phyloP scores from a whole-genome alignment of 345 rosid species.

The Rhizophora mangle region DNA sequence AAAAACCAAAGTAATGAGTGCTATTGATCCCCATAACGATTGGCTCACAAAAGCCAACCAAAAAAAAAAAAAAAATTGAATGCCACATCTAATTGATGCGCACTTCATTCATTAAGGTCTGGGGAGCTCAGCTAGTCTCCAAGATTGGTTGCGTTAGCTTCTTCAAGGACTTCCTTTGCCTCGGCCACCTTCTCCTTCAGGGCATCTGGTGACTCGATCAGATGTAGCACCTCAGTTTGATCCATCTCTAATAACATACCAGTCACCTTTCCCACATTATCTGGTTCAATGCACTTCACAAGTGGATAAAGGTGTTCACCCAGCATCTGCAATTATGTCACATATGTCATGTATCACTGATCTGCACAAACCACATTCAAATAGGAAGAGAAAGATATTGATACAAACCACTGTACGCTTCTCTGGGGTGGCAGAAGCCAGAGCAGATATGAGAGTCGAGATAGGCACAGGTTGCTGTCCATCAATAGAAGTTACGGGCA shows the following conservation, averaged over 20 bases:
- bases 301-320: slow-evolving; percentile 75
- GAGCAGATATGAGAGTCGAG: slow-evolving; percentile 52
- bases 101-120: slow-evolving; percentile 25
- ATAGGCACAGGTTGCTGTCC: slow-evolving; percentile 26
- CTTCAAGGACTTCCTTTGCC: slow-evolving; percentile 60
- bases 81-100: not conserved
- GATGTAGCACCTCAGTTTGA: slow-evolving; percentile 62
- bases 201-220: slow-evolving; percentile 68
- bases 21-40: slow-evolving; percentile 14
- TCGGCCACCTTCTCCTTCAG: slow-evolving; percentile 61
- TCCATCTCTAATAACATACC: slow-evolving; percentile 87
- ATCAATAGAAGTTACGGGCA: slow-evolving; percentile 29
- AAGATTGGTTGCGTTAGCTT: slow-evolving; percentile 27
- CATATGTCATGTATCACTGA: not conserved
- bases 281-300: slow-evolving; percentile 55
- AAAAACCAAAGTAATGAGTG: slow-evolving; percentile 4
- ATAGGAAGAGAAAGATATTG: not conserved
- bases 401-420: slow-evolving; percentile 20
- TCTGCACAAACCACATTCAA: not conserved
- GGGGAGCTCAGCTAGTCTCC: slow-evolving; percentile 37
- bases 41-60: slow-evolving; percentile 1
- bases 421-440: slow-evolving; percentile 50
- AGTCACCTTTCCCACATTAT: slow-evolving; percentile 58
- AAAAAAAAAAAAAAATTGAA: not conserved
- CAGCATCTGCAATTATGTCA: slow-evolving; percentile 42